Evolutionary conservation across 768 basidiomycete species (phyloP).

Genomic region (Tulasnella sp.): DNA sequence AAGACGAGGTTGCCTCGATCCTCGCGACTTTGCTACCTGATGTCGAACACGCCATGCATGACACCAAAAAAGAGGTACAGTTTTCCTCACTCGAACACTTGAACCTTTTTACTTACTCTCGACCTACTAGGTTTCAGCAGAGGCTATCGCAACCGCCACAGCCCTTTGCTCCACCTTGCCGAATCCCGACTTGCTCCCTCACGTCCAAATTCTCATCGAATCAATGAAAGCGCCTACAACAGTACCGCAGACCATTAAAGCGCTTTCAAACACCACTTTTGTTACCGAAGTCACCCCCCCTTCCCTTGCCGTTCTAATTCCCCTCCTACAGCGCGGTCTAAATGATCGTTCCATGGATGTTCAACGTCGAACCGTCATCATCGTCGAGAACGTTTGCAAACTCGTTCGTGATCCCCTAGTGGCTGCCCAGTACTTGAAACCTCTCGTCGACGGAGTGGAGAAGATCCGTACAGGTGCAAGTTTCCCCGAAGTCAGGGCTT

Average conservation of each 20-base stretch:
- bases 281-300: conserved; percentile 95
- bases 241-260: conserved; percentile 88
- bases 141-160: conserved; percentile 83
- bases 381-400: conserved; percentile 94
- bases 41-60: conserved; percentile 87
- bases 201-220: conserved; percentile 80
- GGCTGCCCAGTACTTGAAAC: conserved; percentile 77
- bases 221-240: conserved; percentile 82
- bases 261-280: conserved; percentile 88
- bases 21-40: conserved; percentile 72
- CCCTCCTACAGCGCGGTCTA: conserved; percentile 77
- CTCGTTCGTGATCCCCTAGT: conserved; percentile 85
- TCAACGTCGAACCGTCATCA: conserved; percentile 86
- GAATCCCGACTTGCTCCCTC: conserved; percentile 84
- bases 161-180: conserved; percentile 81
- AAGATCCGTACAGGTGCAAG: conserved; percentile 84
- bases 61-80: conserved; percentile 86
- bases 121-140: conserved; percentile 55
- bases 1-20: conserved; percentile 69
- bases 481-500: conserved; percentile 97
- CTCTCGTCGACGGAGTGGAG: conserved; percentile 81
- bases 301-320: conserved; percentile 91
- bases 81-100: background rate
- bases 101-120: background rate
- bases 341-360: conserved; percentile 96